Percentiles rank a stretch among this genome's conserved stretches.
These are phyloP conservation scores for Colletotrichum sp. DNA, from an alignment of 2,329 filamentous ascomycete species.

Conservation along the genomic window DNA sequence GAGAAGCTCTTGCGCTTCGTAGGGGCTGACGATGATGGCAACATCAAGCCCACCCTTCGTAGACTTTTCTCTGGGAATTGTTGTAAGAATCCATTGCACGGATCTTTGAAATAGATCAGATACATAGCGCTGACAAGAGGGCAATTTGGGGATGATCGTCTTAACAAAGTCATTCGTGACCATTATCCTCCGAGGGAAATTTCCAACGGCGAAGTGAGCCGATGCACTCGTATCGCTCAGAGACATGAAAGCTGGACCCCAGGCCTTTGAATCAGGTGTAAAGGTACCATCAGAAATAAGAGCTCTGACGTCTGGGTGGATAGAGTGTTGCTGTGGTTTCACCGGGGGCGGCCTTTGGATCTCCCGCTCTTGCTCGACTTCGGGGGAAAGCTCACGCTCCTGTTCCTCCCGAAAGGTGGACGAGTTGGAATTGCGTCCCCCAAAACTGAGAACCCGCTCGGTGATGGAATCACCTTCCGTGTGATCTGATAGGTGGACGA, in stretches of 20 bases:
- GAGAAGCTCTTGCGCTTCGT: conserved; percentile 61
- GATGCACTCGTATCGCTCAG: conserved; percentile 46
- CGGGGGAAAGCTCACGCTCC: conserved; percentile 69
- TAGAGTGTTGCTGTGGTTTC: conserved; percentile 39
- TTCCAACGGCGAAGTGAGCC: conserved; percentile 29
- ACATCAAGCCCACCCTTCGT: background rate
- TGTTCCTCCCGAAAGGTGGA: conserved; percentile 66
- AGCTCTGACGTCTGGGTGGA: conserved; percentile 46
- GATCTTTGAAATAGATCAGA: conserved; percentile 55
- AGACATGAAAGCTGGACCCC: conserved; percentile 49
- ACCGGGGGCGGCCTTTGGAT: conserved; percentile 51
- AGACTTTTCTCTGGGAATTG: too few species aligned
- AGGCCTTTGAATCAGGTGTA: conserved; percentile 31
- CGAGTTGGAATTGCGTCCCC: conserved; percentile 30
- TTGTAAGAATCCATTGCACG: conserved; percentile 53
- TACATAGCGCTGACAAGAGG: background rate
- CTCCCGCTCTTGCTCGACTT: conserved; percentile 65
- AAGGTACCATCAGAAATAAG: conserved; percentile 46
- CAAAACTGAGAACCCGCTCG: conserved; percentile 41
- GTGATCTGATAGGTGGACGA: background rate
- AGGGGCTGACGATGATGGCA: conserved; percentile 61
- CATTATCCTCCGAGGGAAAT: conserved; percentile 45
- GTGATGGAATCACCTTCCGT: background rate
- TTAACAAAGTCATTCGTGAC: conserved; percentile 56
- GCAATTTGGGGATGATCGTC: conserved; percentile 39